phyloP scores from a whole-genome alignment of 2,329 filamentous ascomycete genomes.

The Arachnomyces sp. region DNA sequence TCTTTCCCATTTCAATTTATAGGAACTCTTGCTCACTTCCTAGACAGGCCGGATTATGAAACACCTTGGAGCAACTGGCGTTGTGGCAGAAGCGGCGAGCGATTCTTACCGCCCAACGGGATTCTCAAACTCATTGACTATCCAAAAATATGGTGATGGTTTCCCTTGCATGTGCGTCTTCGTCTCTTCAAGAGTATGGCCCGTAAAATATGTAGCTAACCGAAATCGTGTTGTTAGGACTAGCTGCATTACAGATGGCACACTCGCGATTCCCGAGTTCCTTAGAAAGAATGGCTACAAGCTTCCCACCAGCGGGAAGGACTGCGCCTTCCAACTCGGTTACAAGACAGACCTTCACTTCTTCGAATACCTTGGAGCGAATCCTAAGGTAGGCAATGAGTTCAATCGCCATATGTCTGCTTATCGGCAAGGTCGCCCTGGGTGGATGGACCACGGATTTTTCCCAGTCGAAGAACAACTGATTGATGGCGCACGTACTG shows the following conservation, averaged over 20 bases:
- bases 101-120: slow-evolving; percentile 20
- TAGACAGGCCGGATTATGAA: slow-evolving; percentile 19
- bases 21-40: not conserved
- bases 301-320: slow-evolving; percentile 19
- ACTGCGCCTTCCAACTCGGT: slow-evolving; percentile 21
- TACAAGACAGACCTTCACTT: slow-evolving; percentile 20
- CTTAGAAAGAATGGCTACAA: slow-evolving; percentile 20
- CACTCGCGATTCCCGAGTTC: slow-evolving; percentile 21
- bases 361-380: slow-evolving; percentile 20
- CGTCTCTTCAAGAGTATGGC: too few relatives aligned
- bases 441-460: slow-evolving; percentile 5
- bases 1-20: not conserved
- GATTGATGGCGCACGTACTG: not conserved
- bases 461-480: slow-evolving; percentile 2
- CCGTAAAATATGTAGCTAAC: not conserved
- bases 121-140: slow-evolving; percentile 19
- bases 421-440: slow-evolving; percentile 5
- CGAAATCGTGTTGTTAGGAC: not conserved
- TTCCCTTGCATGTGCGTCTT: slow-evolving; percentile 18
- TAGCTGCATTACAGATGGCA: too few relatives aligned
- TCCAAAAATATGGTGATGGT: slow-evolving; percentile 16
- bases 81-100: slow-evolving; percentile 18
- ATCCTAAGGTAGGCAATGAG: slow-evolving; percentile 14
- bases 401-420: slow-evolving; percentile 17
- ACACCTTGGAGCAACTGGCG: slow-evolving; percentile 15